Base-by-base conservation (phyloP, 2,329 filamentous ascomycete species). In the Fusarium sp. region DNA sequence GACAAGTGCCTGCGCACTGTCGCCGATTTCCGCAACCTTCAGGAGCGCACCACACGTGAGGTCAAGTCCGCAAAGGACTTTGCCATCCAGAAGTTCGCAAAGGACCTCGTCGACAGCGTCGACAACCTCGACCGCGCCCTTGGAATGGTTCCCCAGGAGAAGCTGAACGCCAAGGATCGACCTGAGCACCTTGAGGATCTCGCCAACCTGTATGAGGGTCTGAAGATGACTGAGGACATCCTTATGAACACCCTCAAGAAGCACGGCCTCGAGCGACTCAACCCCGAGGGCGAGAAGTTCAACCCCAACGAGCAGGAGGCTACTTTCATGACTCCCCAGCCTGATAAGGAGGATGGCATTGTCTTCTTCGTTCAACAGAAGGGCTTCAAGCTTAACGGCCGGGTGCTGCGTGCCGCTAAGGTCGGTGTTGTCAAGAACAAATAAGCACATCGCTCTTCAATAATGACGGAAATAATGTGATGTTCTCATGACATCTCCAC, bases 71-170 rank as follows among this genome's bases (percentile, higher is more conserved):
- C 95, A 20, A 90, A 91, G 74, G 92, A 97, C 81, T 99, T 97
- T 75, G 96, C 95, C 75, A 96, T 99, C 76, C 93, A 97, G 79
- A 93, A 90, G 72, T 98, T 99, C 82, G 93, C 95, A 76, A 91
- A 93, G 80, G 96, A 99, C 81, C 90, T 99, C 43, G 88, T 98
- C 72, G 96, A 99, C 79, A 93, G 89, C 76, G 90, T 99, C 76
- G 96, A 99, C 83, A 99, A 98, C 86, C 90, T 99, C 68, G 96
- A 99, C 82, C 94, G 94, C 71, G 96, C 96, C 41, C 88, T 99
- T 41, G 80, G 84, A 67, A 93, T 90, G 75, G 94, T 97, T 14
- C 89, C 93, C 20, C 78, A 86, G 62, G 90, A 93, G 39, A 93
- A 92, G 81, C 85, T 96, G 67, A 83, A 83, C 21, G 78, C 82